phyloP scores from a whole-genome alignment of 2,329 filamentous ascomycete genomes.

The Pseudocercospora fijiensis region DNA sequence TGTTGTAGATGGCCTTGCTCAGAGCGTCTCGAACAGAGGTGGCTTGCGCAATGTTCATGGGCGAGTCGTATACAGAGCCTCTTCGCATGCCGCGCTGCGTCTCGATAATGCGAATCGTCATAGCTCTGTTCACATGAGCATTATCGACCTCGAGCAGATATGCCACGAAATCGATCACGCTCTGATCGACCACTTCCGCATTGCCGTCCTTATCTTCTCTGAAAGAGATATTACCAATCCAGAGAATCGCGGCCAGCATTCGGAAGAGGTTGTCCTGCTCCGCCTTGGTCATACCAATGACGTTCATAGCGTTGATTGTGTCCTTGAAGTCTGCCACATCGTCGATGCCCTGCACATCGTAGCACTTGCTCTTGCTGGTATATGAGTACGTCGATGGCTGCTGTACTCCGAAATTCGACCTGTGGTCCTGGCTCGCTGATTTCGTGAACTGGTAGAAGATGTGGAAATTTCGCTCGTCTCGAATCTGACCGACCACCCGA shows the following conservation, averaged over 20 bases:
- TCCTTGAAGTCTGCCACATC: constrained; percentile 86
- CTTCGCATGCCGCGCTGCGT: constrained; percentile 64
- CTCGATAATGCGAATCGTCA: constrained; percentile 84
- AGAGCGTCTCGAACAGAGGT: constrained; percentile 84
- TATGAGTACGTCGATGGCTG: constrained; percentile 91
- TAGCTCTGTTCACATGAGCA: constrained; percentile 75
- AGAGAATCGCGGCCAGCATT: constrained; percentile 86
- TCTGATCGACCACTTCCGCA: constrained; percentile 81
- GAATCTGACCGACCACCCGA: constrained; percentile 90
- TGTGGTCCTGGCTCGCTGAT: constrained; percentile 81
- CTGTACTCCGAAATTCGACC: constrained; percentile 86
- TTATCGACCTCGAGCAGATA: constrained; percentile 89
- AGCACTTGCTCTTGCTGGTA: constrained; percentile 90
- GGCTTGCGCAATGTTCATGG: constrained; percentile 84
- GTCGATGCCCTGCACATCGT: constrained; percentile 91
- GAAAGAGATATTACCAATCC: constrained; percentile 94
- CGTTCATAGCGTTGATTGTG: constrained; percentile 88
- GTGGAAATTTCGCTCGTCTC: constrained; percentile 96
- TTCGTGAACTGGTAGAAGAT: constrained; percentile 99
- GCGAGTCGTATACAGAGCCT: constrained; percentile 69
- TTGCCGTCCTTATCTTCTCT: constrained; percentile 85
- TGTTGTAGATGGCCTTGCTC: constrained; percentile 94
- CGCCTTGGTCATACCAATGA: constrained; percentile 81
- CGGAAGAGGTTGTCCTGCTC: constrained; percentile 97
- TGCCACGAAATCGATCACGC: constrained; percentile 89